Conservation (phyloP, 2,329 filamentous ascomycete species). For the Colletotrichum sojae region DNA sequence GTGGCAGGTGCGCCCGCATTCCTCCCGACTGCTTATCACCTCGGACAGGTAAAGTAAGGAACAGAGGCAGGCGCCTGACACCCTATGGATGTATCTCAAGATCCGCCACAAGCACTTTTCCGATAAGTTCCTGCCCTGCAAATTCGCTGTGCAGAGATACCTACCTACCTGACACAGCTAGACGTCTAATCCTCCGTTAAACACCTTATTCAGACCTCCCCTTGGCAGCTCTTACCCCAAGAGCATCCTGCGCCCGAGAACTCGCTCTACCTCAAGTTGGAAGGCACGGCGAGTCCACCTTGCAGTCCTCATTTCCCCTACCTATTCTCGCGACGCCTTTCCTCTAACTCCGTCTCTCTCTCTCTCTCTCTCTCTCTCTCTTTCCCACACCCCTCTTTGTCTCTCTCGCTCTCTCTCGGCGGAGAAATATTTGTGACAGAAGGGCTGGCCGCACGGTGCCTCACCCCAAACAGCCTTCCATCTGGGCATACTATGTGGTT, state of each 20-base stretch:
- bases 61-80: no score
- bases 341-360: no score
- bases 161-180: no score
- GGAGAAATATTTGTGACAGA: no score
- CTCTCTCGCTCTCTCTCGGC: no score
- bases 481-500: slow-evolving; percentile 6
- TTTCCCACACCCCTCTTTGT: no score
- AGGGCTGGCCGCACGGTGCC: no score
- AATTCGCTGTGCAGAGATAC: not conserved
- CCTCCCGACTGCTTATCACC: not conserved
- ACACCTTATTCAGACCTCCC: slow-evolving; percentile 24
- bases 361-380: no score
- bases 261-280: no score
- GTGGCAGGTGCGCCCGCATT: not conserved
- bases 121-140: not conserved
- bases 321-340: no score
- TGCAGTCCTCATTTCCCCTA: not conserved
- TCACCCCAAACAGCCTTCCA: not conserved
- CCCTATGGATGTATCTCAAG: not conserved
- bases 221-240: not conserved
- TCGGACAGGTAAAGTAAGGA: no score
- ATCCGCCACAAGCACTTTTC: no score
- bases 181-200: slow-evolving; percentile 7
- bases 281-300: not conserved
- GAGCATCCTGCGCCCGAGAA: not conserved